Conservation (phyloP, 352 stramenopile genomes). For the Pythium periplocum region DNA sequence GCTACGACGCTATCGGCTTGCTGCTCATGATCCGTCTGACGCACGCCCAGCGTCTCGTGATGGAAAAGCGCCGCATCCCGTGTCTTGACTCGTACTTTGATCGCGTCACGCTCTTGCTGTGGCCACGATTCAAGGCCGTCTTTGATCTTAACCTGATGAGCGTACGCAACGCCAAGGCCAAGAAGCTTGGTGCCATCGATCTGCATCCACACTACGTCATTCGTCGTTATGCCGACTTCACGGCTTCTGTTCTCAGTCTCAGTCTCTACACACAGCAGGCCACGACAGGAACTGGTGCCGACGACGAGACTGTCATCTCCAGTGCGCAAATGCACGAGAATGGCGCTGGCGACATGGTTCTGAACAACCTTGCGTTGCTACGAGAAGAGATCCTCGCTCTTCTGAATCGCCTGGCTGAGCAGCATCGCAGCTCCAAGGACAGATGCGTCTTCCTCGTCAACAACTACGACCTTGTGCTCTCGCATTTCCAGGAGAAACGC, state of each 20-base stretch:
- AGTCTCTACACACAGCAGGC: constrained; percentile 61
- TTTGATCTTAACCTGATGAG: constrained; percentile 96
- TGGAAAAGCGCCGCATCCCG: constrained; percentile 83
- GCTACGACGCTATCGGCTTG: constrained; percentile 95
- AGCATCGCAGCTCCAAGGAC: constrained; percentile 92
- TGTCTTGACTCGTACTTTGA: constrained; percentile 97
- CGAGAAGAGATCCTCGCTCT: constrained; percentile 78
- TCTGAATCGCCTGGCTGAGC: constrained; percentile 83
- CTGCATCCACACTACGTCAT: constrained; percentile 97
- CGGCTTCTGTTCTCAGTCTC: constrained; percentile 93
- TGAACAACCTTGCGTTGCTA: constrained; percentile 87
- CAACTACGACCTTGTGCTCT: constrained; percentile 96
- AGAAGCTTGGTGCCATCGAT: constrained; percentile 91
- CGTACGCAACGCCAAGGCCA: constrained; percentile 81
- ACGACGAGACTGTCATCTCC: constrained; percentile 32
- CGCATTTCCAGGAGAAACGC: constrained; percentile 93
- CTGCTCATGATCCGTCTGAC: constrained; percentile 99
- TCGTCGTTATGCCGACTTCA: constrained; percentile 95
- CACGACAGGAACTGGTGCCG: constrained; percentile 9
- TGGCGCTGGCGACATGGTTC: constrained; percentile 90
- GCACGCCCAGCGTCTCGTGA: constrained; percentile 76
- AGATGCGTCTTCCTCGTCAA: constrained; percentile 98
- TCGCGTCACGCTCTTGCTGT: constrained; percentile 92
- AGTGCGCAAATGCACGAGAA: constrained; percentile 80
- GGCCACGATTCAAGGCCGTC: constrained; percentile 96